Percentiles rank a stretch among this genome's conserved stretches.
These are phyloP conservation scores for Corallochytrium limacisporum DNA, from an alignment of 78 protist species.

Conservation along the genomic window DNA sequence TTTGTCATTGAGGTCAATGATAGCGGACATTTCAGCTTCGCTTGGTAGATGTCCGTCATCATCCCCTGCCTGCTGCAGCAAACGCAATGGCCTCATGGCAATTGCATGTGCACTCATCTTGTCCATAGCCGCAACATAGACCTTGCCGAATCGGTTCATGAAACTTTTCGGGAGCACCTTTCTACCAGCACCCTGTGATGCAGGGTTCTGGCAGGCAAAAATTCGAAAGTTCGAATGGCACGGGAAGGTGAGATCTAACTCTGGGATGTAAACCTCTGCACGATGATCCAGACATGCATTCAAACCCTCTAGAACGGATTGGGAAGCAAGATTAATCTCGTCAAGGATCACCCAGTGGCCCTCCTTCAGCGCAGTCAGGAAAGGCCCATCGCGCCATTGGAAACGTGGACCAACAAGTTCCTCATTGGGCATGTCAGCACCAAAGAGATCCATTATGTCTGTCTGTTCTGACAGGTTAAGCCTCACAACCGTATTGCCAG, in stretches of 20 bases:
- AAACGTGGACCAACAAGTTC: constrained; percentile 21
- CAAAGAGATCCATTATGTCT: constrained; percentile 96
- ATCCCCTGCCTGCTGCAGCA: too few relatives aligned
- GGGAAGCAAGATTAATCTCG: constrained; percentile 99
- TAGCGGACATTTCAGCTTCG: too few relatives aligned
- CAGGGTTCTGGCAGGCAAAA: constrained; percentile 95
- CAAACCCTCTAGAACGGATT: constrained; percentile 97
- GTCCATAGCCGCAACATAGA: constrained; percentile 54
- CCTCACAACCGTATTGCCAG: constrained; percentile 71
- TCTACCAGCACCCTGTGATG: constrained; percentile 95
- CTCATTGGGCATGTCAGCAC: constrained; percentile 88
- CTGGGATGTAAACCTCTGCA: constrained; percentile 81
- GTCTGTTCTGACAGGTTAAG: constrained; percentile 98
- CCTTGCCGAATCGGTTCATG: constrained; percentile 91
- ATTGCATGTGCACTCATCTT: too few relatives aligned
- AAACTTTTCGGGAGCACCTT: constrained; percentile 96
- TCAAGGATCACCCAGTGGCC: constrained; percentile 98
- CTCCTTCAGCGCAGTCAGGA: constrained; percentile 57
- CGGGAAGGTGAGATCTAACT: constrained; percentile 59
- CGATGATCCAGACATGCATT: constrained; percentile 97
- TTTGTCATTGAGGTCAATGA: too few relatives aligned
- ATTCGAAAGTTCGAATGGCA: constrained; percentile 55
- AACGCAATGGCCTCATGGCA: too few relatives aligned
- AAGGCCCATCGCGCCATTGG: constrained; percentile 88
- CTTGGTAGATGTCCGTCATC: too few relatives aligned